Conservation (phyloP, 2,329 filamentous ascomycete species). For the Hypoxylon sp. region DNA sequence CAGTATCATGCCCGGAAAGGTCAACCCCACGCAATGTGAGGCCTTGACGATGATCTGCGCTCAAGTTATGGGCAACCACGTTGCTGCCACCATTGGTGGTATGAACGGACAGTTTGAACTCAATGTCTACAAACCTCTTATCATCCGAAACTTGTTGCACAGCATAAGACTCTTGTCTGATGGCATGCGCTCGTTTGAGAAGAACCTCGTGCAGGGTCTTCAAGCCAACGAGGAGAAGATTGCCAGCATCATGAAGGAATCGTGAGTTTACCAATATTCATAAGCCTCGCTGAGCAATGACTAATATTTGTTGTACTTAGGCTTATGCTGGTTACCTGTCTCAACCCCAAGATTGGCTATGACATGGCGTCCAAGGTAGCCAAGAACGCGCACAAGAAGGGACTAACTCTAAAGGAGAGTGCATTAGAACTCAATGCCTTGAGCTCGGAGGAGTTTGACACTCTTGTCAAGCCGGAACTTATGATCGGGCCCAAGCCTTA, state of each 20-base stretch:
- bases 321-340: constrained; percentile 97
- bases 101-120: constrained; percentile 99
- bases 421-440: constrained; percentile 94
- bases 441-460: constrained; percentile 90
- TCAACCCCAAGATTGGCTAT: constrained; percentile 97
- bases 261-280: constrained; percentile 70
- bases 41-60: constrained; percentile 97
- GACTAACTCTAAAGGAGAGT: constrained; percentile 90
- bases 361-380: constrained; percentile 97
- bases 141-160: constrained; percentile 96
- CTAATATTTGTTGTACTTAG: constrained; percentile 60
- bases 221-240: constrained; percentile 97
- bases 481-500: constrained; percentile 88
- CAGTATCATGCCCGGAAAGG: constrained; percentile 99
- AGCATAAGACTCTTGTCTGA: constrained; percentile 90
- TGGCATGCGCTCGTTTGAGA: constrained; percentile 95
- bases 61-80: constrained; percentile 98
- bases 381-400: constrained; percentile 99
- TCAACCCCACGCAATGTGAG: constrained; percentile 99
- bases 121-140: constrained; percentile 98
- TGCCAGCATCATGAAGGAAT: constrained; percentile 90
- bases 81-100: constrained; percentile 91
- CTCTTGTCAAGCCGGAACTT: constrained; percentile 90
- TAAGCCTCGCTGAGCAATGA: neutral
- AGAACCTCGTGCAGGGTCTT: constrained; percentile 89